Evolutionary conservation across 2,329 filamentous ascomycete genomes (phyloP).

Genomic region (Paraphaeosphaeria sporulosa): DNA sequence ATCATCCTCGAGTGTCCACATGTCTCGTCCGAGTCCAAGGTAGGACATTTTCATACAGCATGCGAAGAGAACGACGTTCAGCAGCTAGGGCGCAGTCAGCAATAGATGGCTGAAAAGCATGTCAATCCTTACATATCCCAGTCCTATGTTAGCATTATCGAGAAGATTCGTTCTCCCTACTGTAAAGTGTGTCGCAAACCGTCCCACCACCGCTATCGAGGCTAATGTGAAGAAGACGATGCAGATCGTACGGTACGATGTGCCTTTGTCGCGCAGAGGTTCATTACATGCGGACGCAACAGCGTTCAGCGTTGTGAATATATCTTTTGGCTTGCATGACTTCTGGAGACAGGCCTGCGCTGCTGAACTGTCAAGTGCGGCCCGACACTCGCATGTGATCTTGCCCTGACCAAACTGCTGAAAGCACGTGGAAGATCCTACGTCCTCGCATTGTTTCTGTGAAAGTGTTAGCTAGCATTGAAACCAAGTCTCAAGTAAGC

Average conservation of each 20-base stretch:
- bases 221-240: neutral
- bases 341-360: neutral
- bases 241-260: neutral
- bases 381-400: neutral
- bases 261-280: neutral
- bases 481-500: neutral
- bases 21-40: slow-evolving; percentile 18
- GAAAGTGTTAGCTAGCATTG: neutral
- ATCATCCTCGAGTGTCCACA: slow-evolving; percentile 17
- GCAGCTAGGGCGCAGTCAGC: neutral
- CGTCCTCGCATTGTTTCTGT: neutral
- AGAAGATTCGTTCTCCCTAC: neutral
- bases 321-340: slow-evolving; percentile 1
- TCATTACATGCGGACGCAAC: neutral
- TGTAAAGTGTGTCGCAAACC: neutral
- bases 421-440: neutral
- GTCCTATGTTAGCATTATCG: neutral
- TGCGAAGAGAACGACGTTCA: slow-evolving; percentile 13
- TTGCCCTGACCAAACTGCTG: neutral
- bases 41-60: slow-evolving; percentile 21
- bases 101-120: too few species aligned
- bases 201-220: neutral
- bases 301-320: neutral
- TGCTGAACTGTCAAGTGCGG: neutral
- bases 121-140: neutral